A percentile compares a stretch with the other conserved stretches of the same genome.
Evolutionary conservation across 305 asterid species (phyloP).

Genomic region (Euphrasia arctica): DNA sequence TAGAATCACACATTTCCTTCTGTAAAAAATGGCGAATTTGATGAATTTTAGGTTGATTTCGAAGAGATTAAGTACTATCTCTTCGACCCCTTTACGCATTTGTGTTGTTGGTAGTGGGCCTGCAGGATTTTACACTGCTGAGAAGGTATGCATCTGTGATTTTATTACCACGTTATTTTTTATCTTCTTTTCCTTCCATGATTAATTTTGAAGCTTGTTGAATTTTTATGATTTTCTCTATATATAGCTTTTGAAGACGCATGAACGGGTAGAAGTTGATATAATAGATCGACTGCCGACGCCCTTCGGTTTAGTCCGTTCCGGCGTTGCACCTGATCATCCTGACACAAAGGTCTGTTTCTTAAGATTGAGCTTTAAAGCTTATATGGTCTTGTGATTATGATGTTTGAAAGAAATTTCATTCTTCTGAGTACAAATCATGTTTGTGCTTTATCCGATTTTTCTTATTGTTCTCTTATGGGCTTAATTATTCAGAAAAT

Average conservation of each 20-base stretch:
- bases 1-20: not conserved
- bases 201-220: not conserved
- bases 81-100: slow-evolving; percentile 54
- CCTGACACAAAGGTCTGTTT: slow-evolving; percentile 81
- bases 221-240: slow-evolving; percentile 9
- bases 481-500: slow-evolving; percentile 39
- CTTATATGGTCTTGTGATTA: slow-evolving; percentile 7
- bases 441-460: not conserved
- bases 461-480: slow-evolving; percentile 25
- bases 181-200: not conserved
- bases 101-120: slow-evolving; percentile 94
- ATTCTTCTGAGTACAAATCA: too few relatives aligned
- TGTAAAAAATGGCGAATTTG: slow-evolving; percentile 35
- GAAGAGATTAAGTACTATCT: slow-evolving; percentile 46
- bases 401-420: not conserved
- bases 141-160: slow-evolving; percentile 54
- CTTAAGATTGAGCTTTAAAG: slow-evolving; percentile 1
- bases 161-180: slow-evolving; percentile 10
- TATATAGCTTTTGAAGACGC: slow-evolving; percentile 82
- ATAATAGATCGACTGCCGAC: slow-evolving; percentile 87
- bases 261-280: slow-evolving; percentile 73
- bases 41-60: slow-evolving; percentile 34
- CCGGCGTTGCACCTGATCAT: slow-evolving; percentile 98
- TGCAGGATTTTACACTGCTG: slow-evolving; percentile 95
- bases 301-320: slow-evolving; percentile 89